A percentile compares a stretch with the other conserved stretches of the same genome.
These are phyloP conservation scores for Alnus glutinosa DNA, from an alignment of 306 rosid genomes.

Conservation along the genomic window DNA sequence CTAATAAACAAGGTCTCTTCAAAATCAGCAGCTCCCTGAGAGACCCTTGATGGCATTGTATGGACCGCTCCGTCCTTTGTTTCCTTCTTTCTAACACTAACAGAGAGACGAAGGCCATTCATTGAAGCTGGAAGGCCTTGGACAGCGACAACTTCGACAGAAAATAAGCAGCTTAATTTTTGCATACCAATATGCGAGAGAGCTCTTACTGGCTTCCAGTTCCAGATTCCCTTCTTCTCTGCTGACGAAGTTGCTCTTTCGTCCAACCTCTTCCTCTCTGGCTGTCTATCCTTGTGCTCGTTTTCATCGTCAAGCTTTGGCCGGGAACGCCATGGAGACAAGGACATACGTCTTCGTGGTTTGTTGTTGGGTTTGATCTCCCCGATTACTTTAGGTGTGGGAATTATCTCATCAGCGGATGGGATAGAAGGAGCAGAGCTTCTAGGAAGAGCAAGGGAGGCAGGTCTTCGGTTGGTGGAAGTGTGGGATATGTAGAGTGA, in stretches of 20 bases:
- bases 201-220: conserved; percentile 91
- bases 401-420: conserved; percentile 39
- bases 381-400: conserved; percentile 23
- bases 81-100: conserved; percentile 86
- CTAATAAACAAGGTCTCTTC: conserved; percentile 90
- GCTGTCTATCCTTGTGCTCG: conserved; percentile 11
- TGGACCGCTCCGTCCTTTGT: conserved; percentile 92
- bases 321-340: conserved; percentile 88
- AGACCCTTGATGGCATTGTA: conserved; percentile 90
- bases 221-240: conserved; percentile 89
- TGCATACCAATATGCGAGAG: conserved; percentile 87
- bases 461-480: conserved; percentile 65
- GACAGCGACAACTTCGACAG: conserved; percentile 76
- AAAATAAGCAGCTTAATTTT: conserved; percentile 78
- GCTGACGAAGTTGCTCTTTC: conserved; percentile 31
- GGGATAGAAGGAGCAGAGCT: conserved; percentile 54
- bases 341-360: conserved; percentile 69
- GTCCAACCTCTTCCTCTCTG: conserved; percentile 39
- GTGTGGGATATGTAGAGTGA: conserved; percentile 74
- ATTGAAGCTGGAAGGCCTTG: conserved; percentile 93
- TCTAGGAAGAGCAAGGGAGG: conserved; percentile 88
- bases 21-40: conserved; percentile 92
- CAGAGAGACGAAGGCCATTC: conserved; percentile 84
- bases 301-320: conserved; percentile 51
- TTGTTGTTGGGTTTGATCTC: conserved; percentile 30